These are phyloP conservation scores for Borovskyia barvae DNA, from an alignment of 208 protist species.

Conservation along the genomic window DNA sequence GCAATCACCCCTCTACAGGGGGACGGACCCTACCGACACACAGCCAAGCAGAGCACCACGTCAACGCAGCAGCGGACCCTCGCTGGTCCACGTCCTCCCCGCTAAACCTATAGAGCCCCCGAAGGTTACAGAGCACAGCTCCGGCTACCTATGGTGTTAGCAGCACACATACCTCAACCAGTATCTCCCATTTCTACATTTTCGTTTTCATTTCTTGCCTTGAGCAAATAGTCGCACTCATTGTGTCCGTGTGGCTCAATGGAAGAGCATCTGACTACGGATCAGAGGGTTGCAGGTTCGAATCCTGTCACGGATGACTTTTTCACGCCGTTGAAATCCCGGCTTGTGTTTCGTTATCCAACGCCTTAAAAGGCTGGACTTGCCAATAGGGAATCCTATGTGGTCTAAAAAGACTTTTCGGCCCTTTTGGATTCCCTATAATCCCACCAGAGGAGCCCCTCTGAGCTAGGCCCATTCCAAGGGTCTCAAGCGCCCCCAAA, in stretches of 20 bases:
- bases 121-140: slow-evolving; percentile 81
- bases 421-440: too few relatives aligned
- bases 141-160: slow-evolving; percentile 33
- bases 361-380: too few relatives aligned
- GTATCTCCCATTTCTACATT: neutral
- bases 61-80: slow-evolving; percentile 79
- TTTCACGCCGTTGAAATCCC: slow-evolving; percentile 12
- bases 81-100: slow-evolving; percentile 60
- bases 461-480: too few relatives aligned
- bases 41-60: slow-evolving; percentile 88
- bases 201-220: neutral
- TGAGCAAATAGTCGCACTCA: neutral
- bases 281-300: slow-evolving; percentile 90
- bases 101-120: slow-evolving; percentile 48
- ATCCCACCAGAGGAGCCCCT: too few relatives aligned
- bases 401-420: too few relatives aligned
- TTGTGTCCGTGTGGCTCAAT: slow-evolving; percentile 80
- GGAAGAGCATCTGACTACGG: slow-evolving; percentile 90
- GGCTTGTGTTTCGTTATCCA: neutral
- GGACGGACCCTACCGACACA: slow-evolving; percentile 51
- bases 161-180: neutral
- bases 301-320: slow-evolving; percentile 86
- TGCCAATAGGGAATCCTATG: too few relatives aligned
- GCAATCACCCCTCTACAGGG: slow-evolving; percentile 55
- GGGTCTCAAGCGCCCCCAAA: neutral